A percentile compares a stretch with the other conserved stretches of the same genome.
phyloP scores from a whole-genome alignment of 2,329 filamentous ascomycete species.

The Penicillium sclerotigenum region DNA sequence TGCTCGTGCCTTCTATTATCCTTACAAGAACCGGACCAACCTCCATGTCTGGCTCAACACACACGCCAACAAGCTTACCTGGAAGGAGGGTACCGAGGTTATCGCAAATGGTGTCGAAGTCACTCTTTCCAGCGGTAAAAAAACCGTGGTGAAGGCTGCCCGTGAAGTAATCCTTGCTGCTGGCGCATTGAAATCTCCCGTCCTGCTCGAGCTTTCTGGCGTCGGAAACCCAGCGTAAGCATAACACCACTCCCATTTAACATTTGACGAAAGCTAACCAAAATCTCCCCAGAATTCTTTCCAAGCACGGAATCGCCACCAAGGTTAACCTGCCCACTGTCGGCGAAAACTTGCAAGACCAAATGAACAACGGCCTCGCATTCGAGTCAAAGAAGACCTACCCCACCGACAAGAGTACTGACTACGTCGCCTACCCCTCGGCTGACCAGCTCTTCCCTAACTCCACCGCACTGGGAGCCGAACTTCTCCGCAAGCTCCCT shows the following conservation, averaged over 20 bases:
- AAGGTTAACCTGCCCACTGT: slow-evolving; percentile 39
- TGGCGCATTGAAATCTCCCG: slow-evolving; percentile 56
- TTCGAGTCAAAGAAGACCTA: slow-evolving; percentile 13
- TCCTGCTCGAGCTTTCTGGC: slow-evolving; percentile 59
- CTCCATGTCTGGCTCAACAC: slow-evolving; percentile 45
- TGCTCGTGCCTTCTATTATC: slow-evolving; percentile 49
- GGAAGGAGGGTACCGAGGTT: slow-evolving; percentile 22
- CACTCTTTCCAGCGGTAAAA: slow-evolving; percentile 23
- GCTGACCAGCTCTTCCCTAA: slow-evolving; percentile 25
- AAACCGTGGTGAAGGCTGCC: slow-evolving; percentile 29
- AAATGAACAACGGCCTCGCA: slow-evolving; percentile 28
- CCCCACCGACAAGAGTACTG: slow-evolving; percentile 1
- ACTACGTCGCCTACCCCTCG: slow-evolving; percentile 22
- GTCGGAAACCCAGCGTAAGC: slow-evolving; percentile 46
- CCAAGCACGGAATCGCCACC: slow-evolving; percentile 24
- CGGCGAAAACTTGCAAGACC: slow-evolving; percentile 51
- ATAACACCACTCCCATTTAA: neutral
- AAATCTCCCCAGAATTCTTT: slow-evolving; percentile 21
- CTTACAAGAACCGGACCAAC: slow-evolving; percentile 41
- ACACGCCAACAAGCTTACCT: slow-evolving; percentile 40
- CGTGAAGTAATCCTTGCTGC: slow-evolving; percentile 60
- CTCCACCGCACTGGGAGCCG: slow-evolving; percentile 14
- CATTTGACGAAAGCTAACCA: neutral
- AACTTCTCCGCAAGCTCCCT: slow-evolving; percentile 18
- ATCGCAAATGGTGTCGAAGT: slow-evolving; percentile 31